Conservation (phyloP, 345 rosid species). For the Rhodamnia rubescens region DNA sequence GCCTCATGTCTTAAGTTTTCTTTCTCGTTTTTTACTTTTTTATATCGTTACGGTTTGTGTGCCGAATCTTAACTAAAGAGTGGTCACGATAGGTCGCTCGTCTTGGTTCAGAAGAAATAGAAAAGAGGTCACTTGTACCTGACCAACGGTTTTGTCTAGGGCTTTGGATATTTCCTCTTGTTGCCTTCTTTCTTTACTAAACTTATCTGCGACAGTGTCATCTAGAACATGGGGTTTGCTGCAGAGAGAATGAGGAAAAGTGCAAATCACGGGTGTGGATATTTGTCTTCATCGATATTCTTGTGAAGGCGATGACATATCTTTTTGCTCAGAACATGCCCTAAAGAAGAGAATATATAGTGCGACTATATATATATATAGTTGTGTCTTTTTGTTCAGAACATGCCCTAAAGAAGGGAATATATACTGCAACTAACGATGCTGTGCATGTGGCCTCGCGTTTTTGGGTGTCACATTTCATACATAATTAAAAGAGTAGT, state of each 20-base stretch:
- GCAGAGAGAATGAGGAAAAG: neutral
- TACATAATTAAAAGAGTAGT: neutral
- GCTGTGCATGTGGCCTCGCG: neutral
- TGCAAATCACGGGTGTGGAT: neutral
- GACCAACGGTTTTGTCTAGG: neutral
- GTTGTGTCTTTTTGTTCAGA: neutral
- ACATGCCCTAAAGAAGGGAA: neutral
- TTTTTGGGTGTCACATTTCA: neutral
- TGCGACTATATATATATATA: no score
- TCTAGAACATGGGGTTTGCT: neutral
- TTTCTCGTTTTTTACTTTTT: no score
- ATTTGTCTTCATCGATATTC: neutral
- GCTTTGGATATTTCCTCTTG: neutral
- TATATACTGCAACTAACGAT: neutral
- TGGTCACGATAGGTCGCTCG: neutral
- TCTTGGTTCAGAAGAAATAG: neutral
- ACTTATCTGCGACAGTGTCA: neutral
- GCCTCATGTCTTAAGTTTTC: no score
- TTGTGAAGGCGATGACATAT: neutral
- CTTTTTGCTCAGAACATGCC: neutral
- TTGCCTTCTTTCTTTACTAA: neutral
- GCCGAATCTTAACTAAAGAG: no score
- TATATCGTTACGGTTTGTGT: no score
- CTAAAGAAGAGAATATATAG: no score
- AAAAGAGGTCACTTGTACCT: neutral